phyloP scores from a whole-genome alignment of 2,329 filamentous ascomycete species.

The Trichoderma sp. region DNA sequence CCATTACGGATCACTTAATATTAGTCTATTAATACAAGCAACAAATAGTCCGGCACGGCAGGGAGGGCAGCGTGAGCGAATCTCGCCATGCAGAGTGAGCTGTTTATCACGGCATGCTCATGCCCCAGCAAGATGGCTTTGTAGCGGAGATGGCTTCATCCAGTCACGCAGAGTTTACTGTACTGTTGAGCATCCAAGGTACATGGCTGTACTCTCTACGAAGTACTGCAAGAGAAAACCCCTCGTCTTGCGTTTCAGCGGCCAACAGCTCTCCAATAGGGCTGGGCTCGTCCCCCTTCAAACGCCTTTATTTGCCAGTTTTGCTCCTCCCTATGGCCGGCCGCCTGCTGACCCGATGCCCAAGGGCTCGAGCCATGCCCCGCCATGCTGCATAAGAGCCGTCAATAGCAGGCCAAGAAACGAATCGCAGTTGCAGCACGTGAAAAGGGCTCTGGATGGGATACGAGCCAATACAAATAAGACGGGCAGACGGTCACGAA shows the following conservation, averaged over 20 bases:
- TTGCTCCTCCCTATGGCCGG: not conserved
- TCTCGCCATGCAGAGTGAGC: not conserved
- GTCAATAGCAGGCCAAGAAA: not conserved
- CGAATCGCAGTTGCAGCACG: not conserved
- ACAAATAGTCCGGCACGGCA: not conserved
- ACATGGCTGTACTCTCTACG: not conserved
- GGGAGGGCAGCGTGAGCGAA: not conserved
- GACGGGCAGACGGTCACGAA: not conserved
- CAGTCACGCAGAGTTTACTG: not conserved
- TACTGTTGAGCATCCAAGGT: not conserved
- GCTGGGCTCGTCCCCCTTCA: not conserved
- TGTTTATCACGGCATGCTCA: not conserved
- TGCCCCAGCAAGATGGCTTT: not conserved
- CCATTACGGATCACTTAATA: not conserved
- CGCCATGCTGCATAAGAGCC: not conserved
- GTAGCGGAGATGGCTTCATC: not conserved
- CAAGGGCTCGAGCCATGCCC: constrained; percentile 1
- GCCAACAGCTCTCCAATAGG: not conserved
- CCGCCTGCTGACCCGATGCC: constrained; percentile 15
- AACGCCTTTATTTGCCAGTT: not conserved
- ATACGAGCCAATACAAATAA: not conserved
- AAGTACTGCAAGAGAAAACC: not conserved
- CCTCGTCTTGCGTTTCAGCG: not conserved
- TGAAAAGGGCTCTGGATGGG: not conserved
- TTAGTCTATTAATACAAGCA: not conserved